Percentiles rank a stretch among this genome's conserved stretches.
These are phyloP conservation scores for Botrytis galanthina DNA, from an alignment of 2,329 filamentous ascomycete genomes.

Conservation along the genomic window DNA sequence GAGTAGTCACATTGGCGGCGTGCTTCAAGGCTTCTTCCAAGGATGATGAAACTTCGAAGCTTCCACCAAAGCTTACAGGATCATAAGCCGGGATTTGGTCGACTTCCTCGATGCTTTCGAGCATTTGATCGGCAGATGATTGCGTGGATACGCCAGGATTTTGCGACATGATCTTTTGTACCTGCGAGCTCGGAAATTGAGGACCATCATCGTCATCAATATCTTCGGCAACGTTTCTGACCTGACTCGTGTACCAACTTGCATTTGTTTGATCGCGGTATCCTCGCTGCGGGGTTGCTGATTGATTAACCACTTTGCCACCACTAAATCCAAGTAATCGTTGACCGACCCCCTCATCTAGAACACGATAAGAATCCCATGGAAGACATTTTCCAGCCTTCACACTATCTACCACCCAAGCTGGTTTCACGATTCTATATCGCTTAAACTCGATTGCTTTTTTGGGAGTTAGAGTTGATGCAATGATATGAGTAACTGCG, in stretches of 20 bases:
- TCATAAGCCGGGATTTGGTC: slow-evolving; percentile 15
- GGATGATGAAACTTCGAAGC: slow-evolving; percentile 37
- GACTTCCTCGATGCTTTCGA: slow-evolving; percentile 17
- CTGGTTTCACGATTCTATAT: slow-evolving; percentile 90
- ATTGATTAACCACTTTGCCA: slow-evolving; percentile 65
- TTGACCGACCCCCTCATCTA: slow-evolving; percentile 82
- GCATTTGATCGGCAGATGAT: slow-evolving; percentile 12
- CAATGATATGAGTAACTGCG: slow-evolving; percentile 92
- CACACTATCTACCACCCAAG: slow-evolving; percentile 91
- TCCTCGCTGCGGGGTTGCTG: slow-evolving; percentile 56
- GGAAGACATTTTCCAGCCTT: slow-evolving; percentile 75
- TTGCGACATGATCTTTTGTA: slow-evolving; percentile 21
- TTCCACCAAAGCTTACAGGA: slow-evolving; percentile 27
- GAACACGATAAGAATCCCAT: slow-evolving; percentile 80
- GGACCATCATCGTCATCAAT: slow-evolving; percentile 45
- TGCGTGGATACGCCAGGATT: slow-evolving; percentile 19
- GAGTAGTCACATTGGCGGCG: slow-evolving; percentile 16
- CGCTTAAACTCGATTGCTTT: slow-evolving; percentile 84
- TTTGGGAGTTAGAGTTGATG: slow-evolving; percentile 84
- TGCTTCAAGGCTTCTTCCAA: slow-evolving; percentile 37
- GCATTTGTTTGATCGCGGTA: slow-evolving; percentile 79
- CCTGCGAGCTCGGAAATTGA: slow-evolving; percentile 33
- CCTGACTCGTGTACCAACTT: slow-evolving; percentile 78
- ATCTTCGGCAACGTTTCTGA: slow-evolving; percentile 48
- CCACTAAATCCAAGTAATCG: slow-evolving; percentile 65